A percentile compares a stretch with the other conserved stretches of the same genome.
These are phyloP conservation scores for Climacium dendroides DNA, from an alignment of 225 moss, liverwort and hornwort species.

Conservation along the genomic window DNA sequence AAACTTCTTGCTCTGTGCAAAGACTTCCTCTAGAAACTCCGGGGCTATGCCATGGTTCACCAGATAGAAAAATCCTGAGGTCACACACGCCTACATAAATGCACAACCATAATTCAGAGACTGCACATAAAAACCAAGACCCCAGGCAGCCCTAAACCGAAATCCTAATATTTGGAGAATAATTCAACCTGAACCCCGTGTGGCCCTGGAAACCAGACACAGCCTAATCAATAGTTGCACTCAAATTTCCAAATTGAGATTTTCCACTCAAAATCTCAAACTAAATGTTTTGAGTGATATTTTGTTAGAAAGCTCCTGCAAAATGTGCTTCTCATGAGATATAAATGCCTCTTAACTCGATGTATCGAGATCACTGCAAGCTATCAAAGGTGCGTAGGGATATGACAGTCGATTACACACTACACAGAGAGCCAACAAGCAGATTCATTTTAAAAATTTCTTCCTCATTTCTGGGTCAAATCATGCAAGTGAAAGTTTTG, in stretches of 20 bases:
- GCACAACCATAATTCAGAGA: not conserved
- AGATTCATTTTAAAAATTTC: not conserved
- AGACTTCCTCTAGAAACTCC: constrained; percentile 37
- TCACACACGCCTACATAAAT: constrained; percentile 47
- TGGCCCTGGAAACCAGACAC: not conserved
- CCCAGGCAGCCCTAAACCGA: not conserved
- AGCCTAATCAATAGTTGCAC: not conserved
- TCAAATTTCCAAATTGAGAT: not conserved
- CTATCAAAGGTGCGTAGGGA: not conserved
- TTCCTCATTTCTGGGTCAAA: not conserved
- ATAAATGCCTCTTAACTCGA: not conserved
- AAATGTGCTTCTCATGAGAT: not conserved
- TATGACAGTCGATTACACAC: not conserved
- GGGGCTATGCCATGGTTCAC: constrained; percentile 61
- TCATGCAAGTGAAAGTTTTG: not conserved
- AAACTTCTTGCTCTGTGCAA: constrained; percentile 55
- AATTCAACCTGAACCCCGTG: not conserved
- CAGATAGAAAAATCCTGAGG: constrained; percentile 68
- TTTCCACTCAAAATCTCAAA: not conserved
- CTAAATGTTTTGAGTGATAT: not conserved
- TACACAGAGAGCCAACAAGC: not conserved
- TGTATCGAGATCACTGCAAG: not conserved
- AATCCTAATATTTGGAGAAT: not conserved
- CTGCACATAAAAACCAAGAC: not conserved
- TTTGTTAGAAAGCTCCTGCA: not conserved